These are phyloP conservation scores for Dentipellis sp. DNA, from an alignment of 768 basidiomycete species.

Conservation along the genomic window DNA sequence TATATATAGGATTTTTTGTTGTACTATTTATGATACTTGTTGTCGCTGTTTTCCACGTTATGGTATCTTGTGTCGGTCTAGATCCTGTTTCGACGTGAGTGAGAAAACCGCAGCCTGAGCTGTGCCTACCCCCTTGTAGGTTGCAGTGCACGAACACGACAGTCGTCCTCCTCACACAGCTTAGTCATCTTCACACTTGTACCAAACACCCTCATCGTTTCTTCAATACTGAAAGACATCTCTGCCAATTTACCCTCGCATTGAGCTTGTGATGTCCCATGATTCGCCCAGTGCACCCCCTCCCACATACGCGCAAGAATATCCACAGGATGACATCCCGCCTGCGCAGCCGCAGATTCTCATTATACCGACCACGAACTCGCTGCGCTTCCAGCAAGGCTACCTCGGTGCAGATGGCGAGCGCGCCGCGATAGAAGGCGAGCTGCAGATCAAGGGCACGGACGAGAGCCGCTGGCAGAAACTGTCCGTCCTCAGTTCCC, in stretches of 20 bases:
- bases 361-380: slow-evolving; percentile 61
- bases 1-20: background rate
- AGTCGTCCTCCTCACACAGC: background rate
- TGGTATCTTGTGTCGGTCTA: background rate
- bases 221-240: background rate
- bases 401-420: slow-evolving; percentile 80
- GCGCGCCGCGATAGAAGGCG: slow-evolving; percentile 77
- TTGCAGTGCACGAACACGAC: too few species aligned
- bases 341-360: slow-evolving; percentile 49
- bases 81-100: slow-evolving; percentile 6
- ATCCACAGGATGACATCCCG: background rate
- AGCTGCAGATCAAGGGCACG: slow-evolving; percentile 74
- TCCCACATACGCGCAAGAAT: slow-evolving; percentile 11
- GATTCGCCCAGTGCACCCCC: slow-evolving; percentile 1
- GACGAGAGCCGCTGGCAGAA: slow-evolving; percentile 51
- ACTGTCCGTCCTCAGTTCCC: slow-evolving; percentile 46
- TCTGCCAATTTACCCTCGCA: too few species aligned
- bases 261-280: slow-evolving; percentile 3
- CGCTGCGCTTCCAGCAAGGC: slow-evolving; percentile 77
- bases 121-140: background rate
- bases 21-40: slow-evolving; percentile 3
- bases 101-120: background rate
- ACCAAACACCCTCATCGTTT: background rate
- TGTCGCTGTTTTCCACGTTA: background rate
- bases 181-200: background rate